Evolutionary conservation across 306 rosid genomes (phyloP).

Genomic region (Cucumis melo): DNA sequence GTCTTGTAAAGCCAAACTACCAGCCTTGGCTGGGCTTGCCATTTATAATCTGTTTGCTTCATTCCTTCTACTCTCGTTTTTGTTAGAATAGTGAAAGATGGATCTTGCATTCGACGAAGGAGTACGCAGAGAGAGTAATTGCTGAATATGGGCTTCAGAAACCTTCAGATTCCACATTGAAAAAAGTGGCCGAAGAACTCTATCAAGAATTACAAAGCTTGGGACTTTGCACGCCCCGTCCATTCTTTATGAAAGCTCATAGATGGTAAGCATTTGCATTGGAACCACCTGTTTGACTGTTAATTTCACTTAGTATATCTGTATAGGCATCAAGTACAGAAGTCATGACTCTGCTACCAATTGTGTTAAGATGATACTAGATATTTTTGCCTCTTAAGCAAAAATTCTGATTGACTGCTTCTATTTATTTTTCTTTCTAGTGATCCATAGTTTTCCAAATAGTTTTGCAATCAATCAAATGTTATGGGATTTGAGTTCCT

Average conservation of each 20-base stretch:
- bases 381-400: not conserved
- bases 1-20: not conserved
- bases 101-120: conserved; percentile 77
- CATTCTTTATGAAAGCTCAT: conserved; percentile 68
- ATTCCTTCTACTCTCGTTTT: not conserved
- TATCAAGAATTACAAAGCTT: conserved; percentile 50
- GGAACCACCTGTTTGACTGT: not conserved
- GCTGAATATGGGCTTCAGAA: conserved; percentile 71
- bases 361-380: not conserved
- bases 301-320: not conserved
- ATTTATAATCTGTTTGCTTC: not conserved
- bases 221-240: conserved; percentile 35
- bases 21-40: not conserved
- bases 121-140: conserved; percentile 62
- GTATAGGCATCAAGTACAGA: not conserved
- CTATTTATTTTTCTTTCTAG: not conserved
- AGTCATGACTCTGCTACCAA: not conserved
- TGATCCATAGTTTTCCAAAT: not conserved
- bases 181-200: conserved; percentile 67
- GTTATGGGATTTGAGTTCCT: not conserved
- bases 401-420: too few species aligned
- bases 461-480: not conserved
- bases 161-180: conserved; percentile 44
- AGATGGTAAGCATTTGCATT: conserved; percentile 56
- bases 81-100: conserved; percentile 53